Evolutionary conservation across 2,329 filamentous ascomycete species (phyloP).

Genomic region (Alternaria angustiovoidea): DNA sequence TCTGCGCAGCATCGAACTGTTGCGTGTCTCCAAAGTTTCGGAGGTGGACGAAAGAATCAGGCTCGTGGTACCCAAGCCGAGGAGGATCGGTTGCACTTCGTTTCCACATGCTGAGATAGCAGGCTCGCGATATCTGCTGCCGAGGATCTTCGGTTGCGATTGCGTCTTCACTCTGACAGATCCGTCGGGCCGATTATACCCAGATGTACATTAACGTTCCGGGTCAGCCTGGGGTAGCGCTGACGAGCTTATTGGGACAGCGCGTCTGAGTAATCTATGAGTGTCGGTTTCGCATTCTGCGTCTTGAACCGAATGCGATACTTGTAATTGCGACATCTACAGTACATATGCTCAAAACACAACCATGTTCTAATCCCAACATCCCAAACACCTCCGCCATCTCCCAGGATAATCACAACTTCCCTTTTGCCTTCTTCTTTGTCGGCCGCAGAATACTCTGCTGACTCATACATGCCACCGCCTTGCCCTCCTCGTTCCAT

Average conservation of each 20-base stretch:
- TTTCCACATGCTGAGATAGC: not conserved
- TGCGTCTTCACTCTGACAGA: not conserved
- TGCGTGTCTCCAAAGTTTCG: not conserved
- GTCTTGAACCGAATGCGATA: too few relatives aligned
- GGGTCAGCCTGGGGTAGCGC: not conserved
- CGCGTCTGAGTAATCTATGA: not conserved
- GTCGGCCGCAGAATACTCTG: conserved; percentile 50
- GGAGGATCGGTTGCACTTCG: not conserved
- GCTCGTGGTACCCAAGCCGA: not conserved
- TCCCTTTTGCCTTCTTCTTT: conserved; percentile 18
- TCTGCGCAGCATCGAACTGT: not conserved
- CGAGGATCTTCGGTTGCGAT: not conserved
- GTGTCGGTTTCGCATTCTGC: too few relatives aligned
- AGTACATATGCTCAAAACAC: not conserved
- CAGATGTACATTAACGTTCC: not conserved
- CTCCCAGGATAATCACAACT: conserved; percentile 10
- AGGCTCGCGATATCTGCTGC: not conserved
- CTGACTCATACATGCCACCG: conserved; percentile 61
- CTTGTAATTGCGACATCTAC: not conserved
- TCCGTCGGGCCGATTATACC: not conserved
- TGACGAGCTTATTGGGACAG: conserved; percentile 1
- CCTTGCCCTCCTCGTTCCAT: conserved; percentile 55
- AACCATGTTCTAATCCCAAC: not conserved
- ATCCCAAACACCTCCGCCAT: not conserved
- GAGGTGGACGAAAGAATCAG: not conserved